Percentiles rank a stretch among this genome's conserved stretches.
These are phyloP conservation scores for Coemansia guatemalensis DNA, from an alignment of 192 early-diverging fungal genomes.

Conservation along the genomic window DNA sequence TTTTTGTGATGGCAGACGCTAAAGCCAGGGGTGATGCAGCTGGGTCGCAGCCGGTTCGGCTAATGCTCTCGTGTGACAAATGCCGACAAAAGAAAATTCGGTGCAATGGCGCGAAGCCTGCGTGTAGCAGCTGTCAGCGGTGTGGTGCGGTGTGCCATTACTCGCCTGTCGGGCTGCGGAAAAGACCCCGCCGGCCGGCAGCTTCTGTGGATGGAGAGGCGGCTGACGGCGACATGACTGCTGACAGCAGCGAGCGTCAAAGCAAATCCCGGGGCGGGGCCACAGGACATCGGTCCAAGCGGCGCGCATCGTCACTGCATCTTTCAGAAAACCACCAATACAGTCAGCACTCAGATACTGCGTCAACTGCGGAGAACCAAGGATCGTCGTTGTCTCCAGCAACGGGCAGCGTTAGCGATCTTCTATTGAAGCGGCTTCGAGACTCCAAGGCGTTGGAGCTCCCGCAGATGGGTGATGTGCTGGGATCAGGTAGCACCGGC, in stretches of 20 bases:
- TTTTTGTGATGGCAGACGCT: too few relatives aligned
- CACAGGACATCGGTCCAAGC: slow-evolving; percentile 15
- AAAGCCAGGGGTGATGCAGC: too few relatives aligned
- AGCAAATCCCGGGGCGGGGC: not conserved
- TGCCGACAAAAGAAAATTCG: slow-evolving; percentile 44
- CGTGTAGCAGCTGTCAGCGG: slow-evolving; percentile 28
- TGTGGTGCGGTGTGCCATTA: slow-evolving; percentile 24
- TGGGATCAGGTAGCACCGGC: not conserved
- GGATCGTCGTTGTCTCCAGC: not conserved
- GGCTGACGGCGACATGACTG: not conserved
- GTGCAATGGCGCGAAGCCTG: slow-evolving; percentile 38
- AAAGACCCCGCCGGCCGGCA: slow-evolving; percentile 34
- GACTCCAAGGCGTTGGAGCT: slow-evolving; percentile 13
- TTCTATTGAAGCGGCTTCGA: slow-evolving; percentile 28
- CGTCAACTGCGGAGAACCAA: not conserved
- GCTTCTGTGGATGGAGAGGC: not conserved
- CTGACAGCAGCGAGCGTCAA: not conserved
- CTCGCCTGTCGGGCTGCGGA: slow-evolving; percentile 48
- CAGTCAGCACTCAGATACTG: not conserved
- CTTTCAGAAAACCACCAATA: slow-evolving; percentile 1
- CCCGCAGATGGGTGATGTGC: slow-evolving; percentile 1
- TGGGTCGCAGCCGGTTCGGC: too few relatives aligned
- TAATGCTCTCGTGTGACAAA: slow-evolving; percentile 44
- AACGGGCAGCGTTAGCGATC: slow-evolving; percentile 31
- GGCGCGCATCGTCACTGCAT: slow-evolving; percentile 23